phyloP scores from a whole-genome alignment of 2,329 filamentous ascomycete genomes.

The Aspergillus clavatus region DNA sequence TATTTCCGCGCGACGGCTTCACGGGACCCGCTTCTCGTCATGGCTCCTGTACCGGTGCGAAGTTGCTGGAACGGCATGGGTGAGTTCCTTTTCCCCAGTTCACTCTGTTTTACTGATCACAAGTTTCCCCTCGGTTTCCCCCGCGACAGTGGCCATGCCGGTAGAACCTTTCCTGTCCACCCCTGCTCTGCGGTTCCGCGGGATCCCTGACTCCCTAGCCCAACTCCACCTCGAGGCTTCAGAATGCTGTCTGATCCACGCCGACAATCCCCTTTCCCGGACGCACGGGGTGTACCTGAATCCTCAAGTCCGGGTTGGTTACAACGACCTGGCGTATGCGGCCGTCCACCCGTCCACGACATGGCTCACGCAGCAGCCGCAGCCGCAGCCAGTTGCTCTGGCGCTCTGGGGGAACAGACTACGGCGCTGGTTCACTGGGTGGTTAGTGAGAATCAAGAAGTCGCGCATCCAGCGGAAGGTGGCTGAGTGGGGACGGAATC shows the following conservation, averaged over 20 bases:
- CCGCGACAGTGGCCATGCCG: constrained; percentile 22
- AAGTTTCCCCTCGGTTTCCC: too few species aligned
- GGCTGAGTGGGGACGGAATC: constrained; percentile 30
- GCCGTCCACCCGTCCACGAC: constrained; percentile 45
- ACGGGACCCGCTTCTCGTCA: constrained; percentile 49
- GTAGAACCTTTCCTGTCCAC: constrained; percentile 18
- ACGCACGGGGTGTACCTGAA: constrained; percentile 36
- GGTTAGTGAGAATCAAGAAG: constrained; percentile 29
- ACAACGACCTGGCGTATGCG: constrained; percentile 25
- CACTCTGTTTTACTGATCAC: background rate
- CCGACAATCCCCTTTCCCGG: constrained; percentile 32
- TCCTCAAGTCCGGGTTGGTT: constrained; percentile 38
- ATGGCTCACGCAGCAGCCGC: too few species aligned
- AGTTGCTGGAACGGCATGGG: constrained; percentile 67
- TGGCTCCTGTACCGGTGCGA: constrained; percentile 54
- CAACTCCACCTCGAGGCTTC: constrained; percentile 59
- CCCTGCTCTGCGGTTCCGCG: constrained; percentile 56
- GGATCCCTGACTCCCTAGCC: constrained; percentile 57
- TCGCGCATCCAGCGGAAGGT: constrained; percentile 32
- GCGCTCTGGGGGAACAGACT: constrained; percentile 59
- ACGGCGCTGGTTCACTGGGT: constrained; percentile 42
- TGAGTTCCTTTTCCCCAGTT: constrained; percentile 18
- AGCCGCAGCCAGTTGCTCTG: constrained; percentile 44
- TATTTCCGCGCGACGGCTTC: constrained; percentile 45
- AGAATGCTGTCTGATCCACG: constrained; percentile 64